Percentiles rank a stretch among this genome's conserved stretches.
Evolutionary conservation across 1,284 basidiomycete genomes (phyloP).

Genomic region (Trametes pubescens): DNA sequence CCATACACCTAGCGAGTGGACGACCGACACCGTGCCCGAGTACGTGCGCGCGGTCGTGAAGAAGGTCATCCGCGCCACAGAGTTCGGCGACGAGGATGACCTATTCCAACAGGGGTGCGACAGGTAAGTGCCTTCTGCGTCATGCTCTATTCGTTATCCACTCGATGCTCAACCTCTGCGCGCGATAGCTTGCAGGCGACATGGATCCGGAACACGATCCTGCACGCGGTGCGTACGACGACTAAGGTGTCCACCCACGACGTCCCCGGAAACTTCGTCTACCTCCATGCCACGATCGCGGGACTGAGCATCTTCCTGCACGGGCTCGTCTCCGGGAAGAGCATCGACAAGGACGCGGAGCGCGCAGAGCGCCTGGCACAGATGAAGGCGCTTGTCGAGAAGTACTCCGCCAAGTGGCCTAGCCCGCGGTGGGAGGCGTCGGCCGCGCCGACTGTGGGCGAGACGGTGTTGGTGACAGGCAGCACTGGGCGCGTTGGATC

Average conservation of each 20-base stretch:
- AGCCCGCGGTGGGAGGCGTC: background rate
- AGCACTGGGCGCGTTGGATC: slow-evolving; percentile 33
- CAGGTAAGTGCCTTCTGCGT: slow-evolving; percentile 35
- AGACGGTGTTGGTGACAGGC: slow-evolving; percentile 30
- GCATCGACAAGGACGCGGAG: slow-evolving; percentile 20
- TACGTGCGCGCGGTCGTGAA: slow-evolving; percentile 40
- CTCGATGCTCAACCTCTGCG: background rate
- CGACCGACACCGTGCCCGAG: slow-evolving; percentile 19
- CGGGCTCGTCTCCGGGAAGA: slow-evolving; percentile 20
- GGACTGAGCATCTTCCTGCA: slow-evolving; percentile 34
- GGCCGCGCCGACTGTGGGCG: background rate
- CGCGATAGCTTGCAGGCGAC: slow-evolving; percentile 46
- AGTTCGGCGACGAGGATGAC: slow-evolving; percentile 23
- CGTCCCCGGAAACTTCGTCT: slow-evolving; percentile 43
- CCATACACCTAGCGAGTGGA: slow-evolving; percentile 37
- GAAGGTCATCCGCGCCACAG: slow-evolving; percentile 35
- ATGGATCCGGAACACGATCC: slow-evolving; percentile 46
- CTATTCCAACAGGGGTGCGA: slow-evolving; percentile 49
- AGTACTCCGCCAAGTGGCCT: slow-evolving; percentile 36
- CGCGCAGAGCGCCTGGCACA: slow-evolving; percentile 16
- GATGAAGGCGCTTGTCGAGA: slow-evolving; percentile 37
- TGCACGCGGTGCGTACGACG: slow-evolving; percentile 38
- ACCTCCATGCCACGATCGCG: slow-evolving; percentile 42
- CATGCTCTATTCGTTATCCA: background rate
- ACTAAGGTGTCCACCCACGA: slow-evolving; percentile 30